These are phyloP conservation scores for Podospora pseudopauciseta DNA, from an alignment of 495 filamentous ascomycete genomes.

Conservation along the genomic window DNA sequence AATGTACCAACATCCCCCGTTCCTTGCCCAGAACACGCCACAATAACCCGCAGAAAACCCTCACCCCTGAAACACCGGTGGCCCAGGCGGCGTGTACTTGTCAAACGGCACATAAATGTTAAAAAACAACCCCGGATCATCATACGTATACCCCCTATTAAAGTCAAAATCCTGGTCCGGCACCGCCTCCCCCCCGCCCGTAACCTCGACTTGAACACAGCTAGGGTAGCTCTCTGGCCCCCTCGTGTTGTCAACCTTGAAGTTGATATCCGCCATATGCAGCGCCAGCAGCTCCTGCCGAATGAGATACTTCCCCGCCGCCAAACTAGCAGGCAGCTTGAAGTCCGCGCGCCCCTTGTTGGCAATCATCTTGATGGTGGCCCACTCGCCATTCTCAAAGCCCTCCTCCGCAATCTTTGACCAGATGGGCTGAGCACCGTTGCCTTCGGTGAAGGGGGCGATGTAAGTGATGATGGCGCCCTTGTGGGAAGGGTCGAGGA, in stretches of 20 bases:
- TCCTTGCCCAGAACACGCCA: no score
- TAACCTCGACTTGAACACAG: slow-evolving; percentile 43
- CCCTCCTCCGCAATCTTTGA: slow-evolving; percentile 49
- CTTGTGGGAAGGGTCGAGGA: slow-evolving; percentile 45
- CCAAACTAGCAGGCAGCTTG: slow-evolving; percentile 32
- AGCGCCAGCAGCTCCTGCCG: slow-evolving; percentile 39
- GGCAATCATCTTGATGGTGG: slow-evolving; percentile 40
- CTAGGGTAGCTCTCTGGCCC: slow-evolving; percentile 40
- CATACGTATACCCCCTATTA: slow-evolving; percentile 30
- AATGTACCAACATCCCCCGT: no score
- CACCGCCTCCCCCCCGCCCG: slow-evolving; percentile 31
- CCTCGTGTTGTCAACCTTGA: slow-evolving; percentile 29
- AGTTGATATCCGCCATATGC: slow-evolving; percentile 39
- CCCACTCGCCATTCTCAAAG: slow-evolving; percentile 35
- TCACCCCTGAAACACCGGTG: neutral
- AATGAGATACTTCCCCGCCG: slow-evolving; percentile 38
- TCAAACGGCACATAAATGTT: slow-evolving; percentile 32
- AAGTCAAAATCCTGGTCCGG: slow-evolving; percentile 32
- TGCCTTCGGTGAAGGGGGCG: slow-evolving; percentile 35
- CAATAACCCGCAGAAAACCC: no score
- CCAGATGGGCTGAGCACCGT: slow-evolving; percentile 38
- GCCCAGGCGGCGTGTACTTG: slow-evolving; percentile 18
- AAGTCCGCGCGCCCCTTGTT: slow-evolving; percentile 46
- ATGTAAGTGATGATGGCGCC: slow-evolving; percentile 49
- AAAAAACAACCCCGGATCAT: slow-evolving; percentile 36